These are phyloP conservation scores for Triticum urartu DNA, from an alignment of 176 grass and related monocot genomes.

Conservation along the genomic window DNA sequence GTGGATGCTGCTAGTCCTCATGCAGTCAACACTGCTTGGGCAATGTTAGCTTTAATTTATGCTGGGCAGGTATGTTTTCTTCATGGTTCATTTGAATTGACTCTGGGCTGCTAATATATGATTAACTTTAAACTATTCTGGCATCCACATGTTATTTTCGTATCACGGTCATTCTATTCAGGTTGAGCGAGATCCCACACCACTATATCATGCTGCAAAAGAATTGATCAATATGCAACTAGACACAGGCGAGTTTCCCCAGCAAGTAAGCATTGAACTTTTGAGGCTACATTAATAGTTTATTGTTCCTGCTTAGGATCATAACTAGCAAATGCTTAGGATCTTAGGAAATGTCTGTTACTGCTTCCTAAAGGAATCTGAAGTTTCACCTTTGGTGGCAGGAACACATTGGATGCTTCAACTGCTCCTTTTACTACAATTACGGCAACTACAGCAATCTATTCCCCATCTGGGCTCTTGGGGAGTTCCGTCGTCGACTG, in stretches of 20 bases:
- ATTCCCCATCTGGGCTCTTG: constrained; percentile 10
- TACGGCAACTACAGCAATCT: constrained; percentile 36
- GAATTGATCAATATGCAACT: constrained; percentile 58
- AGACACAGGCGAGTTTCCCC: constrained; percentile 52
- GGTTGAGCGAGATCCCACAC: constrained; percentile 45
- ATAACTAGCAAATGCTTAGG: neutral
- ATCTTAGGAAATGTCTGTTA: neutral
- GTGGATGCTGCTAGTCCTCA: neutral
- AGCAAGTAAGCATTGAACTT: constrained; percentile 32
- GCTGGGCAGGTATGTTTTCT: neutral
- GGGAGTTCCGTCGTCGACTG: constrained; percentile 25
- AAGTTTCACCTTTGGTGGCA: neutral
- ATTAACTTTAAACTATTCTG: neutral
- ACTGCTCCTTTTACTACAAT: neutral
- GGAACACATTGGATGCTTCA: constrained; percentile 34
- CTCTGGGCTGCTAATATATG: neutral
- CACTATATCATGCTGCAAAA: constrained; percentile 47
- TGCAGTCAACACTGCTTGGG: neutral
- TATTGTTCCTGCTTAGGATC: neutral
- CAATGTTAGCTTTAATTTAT: neutral
- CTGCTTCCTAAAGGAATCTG: neutral
- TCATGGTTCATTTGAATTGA: neutral
- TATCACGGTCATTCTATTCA: neutral
- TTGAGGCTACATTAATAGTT: too few species aligned
- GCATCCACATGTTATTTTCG: too few species aligned